A percentile compares a stretch with the other conserved stretches of the same genome.
phyloP scores from a whole-genome alignment of 208 protist species.

The Leishmania tarentolae region DNA sequence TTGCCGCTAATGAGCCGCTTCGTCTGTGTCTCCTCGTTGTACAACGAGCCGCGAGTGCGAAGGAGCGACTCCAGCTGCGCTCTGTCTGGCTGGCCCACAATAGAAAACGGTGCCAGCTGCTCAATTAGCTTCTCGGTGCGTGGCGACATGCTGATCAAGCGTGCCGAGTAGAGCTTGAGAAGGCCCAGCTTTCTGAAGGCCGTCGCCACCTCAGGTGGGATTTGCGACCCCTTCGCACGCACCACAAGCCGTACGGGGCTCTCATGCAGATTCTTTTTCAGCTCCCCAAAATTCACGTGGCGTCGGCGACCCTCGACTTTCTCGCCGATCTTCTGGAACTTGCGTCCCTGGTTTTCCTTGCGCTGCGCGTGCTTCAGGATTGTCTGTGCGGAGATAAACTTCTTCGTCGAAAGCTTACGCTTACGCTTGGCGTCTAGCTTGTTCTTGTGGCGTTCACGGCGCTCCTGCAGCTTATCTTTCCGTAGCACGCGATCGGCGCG shows the following conservation, averaged over 20 bases:
- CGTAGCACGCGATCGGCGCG: conserved; percentile 82
- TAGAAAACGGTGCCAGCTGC: conserved; percentile 81
- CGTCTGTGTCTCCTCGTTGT: conserved; percentile 74
- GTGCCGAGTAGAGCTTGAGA: conserved; percentile 77
- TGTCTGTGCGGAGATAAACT: conserved; percentile 86
- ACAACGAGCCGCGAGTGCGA: conserved; percentile 80
- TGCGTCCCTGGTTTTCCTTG: conserved; percentile 62
- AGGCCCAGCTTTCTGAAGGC: conserved; percentile 72
- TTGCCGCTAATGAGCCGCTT: conserved; percentile 87
- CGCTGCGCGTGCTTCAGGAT: conserved; percentile 86
- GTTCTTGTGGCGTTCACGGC: conserved; percentile 71
- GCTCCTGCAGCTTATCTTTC: conserved; percentile 81
- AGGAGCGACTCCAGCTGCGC: conserved; percentile 82
- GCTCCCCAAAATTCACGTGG: conserved; percentile 32
- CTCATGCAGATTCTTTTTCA: conserved; percentile 46
- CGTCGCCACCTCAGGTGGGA: conserved; percentile 72
- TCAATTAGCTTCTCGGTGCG: conserved; percentile 67
- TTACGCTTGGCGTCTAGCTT: conserved; percentile 90
- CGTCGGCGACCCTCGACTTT: conserved; percentile 52
- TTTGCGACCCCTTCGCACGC: conserved; percentile 78
- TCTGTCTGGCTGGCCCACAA: conserved; percentile 74
- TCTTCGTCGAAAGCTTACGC: conserved; percentile 79
- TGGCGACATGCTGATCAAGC: conserved; percentile 62
- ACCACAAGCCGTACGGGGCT: conserved; percentile 71
- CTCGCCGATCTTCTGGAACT: conserved; percentile 87